These are phyloP conservation scores for Euphorbia peplus DNA, from an alignment of 345 rosid genomes.

Conservation along the genomic window DNA sequence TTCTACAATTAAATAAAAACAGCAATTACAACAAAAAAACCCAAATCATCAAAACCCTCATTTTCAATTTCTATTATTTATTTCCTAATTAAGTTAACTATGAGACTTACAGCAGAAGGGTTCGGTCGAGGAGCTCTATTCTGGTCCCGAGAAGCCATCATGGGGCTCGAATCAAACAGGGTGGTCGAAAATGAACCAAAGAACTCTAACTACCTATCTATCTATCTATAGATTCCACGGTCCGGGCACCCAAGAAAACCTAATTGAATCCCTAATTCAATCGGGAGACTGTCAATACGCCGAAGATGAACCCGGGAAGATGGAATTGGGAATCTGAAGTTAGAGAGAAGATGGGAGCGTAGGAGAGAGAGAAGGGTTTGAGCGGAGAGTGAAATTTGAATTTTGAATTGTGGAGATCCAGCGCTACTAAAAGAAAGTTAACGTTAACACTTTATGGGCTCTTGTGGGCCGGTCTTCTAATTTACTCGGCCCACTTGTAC, in stretches of 20 bases:
- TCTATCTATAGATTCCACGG: neutral
- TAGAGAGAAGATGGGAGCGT: constrained; percentile 16
- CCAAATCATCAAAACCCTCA: neutral
- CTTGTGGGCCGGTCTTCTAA: neutral
- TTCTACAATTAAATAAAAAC: constrained; percentile 35
- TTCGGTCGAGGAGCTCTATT: constrained; percentile 82
- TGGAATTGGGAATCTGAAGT: neutral
- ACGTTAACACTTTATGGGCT: constrained; percentile 16
- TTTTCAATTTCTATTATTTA: neutral
- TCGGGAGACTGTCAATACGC: neutral
- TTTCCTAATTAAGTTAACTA: neutral
- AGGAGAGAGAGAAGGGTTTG: constrained; percentile 10
- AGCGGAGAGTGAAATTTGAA: constrained; percentile 36
- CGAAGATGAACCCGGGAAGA: neutral
- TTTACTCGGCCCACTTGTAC: neutral
- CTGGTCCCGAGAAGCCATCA: constrained; percentile 71
- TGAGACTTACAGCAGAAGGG: constrained; percentile 44
- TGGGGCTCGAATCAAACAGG: neutral
- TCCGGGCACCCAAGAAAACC: neutral
- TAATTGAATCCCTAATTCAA: neutral
- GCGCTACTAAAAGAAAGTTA: constrained; percentile 4
- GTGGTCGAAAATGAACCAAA: neutral
- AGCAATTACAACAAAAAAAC: neutral
- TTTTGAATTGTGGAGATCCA: constrained; percentile 38
- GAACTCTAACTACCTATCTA: neutral